phyloP scores from a whole-genome alignment of 345 rosid genomes.

The Eucalyptus curtisii region DNA sequence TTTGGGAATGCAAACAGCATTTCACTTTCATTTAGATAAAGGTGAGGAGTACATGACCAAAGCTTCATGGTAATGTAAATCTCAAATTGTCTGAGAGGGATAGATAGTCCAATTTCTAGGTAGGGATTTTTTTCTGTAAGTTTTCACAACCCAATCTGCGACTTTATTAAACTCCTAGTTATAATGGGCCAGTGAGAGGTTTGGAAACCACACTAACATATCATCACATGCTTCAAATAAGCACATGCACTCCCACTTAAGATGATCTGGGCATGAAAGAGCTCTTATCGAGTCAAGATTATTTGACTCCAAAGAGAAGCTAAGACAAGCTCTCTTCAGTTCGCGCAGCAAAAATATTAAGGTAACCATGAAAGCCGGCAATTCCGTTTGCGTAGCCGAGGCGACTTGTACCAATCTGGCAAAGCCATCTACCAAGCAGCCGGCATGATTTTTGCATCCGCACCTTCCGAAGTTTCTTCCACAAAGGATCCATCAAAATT shows the following conservation, averaged over 20 bases:
- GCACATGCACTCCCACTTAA: neutral
- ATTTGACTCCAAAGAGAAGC: neutral
- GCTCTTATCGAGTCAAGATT: neutral
- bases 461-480: neutral
- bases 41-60: neutral
- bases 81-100: neutral
- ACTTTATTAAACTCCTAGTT: neutral
- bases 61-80: neutral
- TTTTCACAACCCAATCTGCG: neutral
- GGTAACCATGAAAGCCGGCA: neutral
- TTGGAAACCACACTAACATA: neutral
- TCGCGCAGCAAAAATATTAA: neutral
- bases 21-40: neutral
- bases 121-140: neutral
- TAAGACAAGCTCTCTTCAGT: neutral
- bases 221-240: neutral
- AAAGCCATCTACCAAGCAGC: neutral
- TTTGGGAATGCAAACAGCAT: neutral
- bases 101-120: neutral
- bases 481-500: neutral
- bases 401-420: neutral
- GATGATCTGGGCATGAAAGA: neutral
- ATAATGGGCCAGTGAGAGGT: neutral
- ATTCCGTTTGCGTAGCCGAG: neutral
- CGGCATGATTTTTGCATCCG: fast-evolving